Evolutionary conservation across 306 rosid species (phyloP).

Genomic region (Gastrolobium villosum): DNA sequence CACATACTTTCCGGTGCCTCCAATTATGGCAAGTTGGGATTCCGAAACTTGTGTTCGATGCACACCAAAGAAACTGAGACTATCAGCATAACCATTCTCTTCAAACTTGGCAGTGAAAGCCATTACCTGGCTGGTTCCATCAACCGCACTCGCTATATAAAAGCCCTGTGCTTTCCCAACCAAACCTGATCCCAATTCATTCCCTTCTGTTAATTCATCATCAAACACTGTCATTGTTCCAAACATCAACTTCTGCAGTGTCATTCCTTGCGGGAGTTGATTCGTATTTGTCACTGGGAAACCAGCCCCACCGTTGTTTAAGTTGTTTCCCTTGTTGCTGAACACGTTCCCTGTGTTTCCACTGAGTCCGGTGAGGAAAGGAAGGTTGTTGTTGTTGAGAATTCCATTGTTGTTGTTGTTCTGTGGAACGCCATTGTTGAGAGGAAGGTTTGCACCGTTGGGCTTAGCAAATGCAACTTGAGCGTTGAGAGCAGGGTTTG

Average conservation of each 20-base stretch:
- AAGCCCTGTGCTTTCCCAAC: constrained; percentile 88
- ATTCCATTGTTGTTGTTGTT: constrained; percentile 75
- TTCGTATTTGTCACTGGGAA: constrained; percentile 59
- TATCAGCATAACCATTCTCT: constrained; percentile 72
- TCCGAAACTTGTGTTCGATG: constrained; percentile 70
- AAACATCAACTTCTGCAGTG: constrained; percentile 73
- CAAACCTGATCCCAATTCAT: constrained; percentile 79
- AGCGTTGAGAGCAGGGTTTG: constrained; percentile 79
- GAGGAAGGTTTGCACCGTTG: constrained; percentile 76
- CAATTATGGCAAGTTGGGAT: constrained; percentile 84
- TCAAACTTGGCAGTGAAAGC: constrained; percentile 82
- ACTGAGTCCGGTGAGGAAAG: constrained; percentile 85
- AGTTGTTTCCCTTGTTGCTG: constrained; percentile 63
- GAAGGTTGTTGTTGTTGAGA: constrained; percentile 81
- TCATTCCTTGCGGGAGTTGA: constrained; percentile 64
- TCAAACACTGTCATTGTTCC: constrained; percentile 88
- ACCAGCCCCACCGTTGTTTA: constrained; percentile 56
- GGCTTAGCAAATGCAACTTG: constrained; percentile 93
- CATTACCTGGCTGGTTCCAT: constrained; percentile 81
- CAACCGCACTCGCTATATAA: constrained; percentile 74
- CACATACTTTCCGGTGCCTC: constrained; percentile 82
- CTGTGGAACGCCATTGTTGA: constrained; percentile 68
- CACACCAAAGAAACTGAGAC: constrained; percentile 83
- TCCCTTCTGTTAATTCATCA: constrained; percentile 82
- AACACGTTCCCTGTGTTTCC: constrained; percentile 63